Base-by-base conservation (phyloP, 257 asterid genomes). In the Solanum chmielewskii region DNA sequence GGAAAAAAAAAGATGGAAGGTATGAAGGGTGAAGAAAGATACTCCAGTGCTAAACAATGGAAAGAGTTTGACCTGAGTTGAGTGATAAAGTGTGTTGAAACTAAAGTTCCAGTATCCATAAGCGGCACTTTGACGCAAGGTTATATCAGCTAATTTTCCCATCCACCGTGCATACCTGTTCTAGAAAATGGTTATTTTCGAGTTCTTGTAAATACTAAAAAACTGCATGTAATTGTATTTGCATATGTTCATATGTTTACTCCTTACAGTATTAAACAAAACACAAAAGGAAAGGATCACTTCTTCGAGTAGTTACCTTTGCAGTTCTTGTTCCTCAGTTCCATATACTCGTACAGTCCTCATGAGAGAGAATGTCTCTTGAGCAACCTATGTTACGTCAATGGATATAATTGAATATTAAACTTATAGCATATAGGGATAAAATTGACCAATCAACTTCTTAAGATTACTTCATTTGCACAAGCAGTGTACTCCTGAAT, bases 91-190 rank as follows among this genome's bases (percentile, higher is more conserved):
- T 70, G 93, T 91, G 92, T 95, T 94, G 93, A 95, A 97, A 90
- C 98, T 90, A 89, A 95, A 92, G 92, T 92, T 97, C 99, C 99
- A 97, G 84, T 93, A 86, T 75, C 99, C 99, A 89, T 97, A 95
- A 73, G 99, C 98, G 92, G 99, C 98, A 92, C 98, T 95, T 86
- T 97, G 99, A 86, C 98, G 94, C 92, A 97, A 90, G 91, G 94
- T 91, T 92, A 94, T 86, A 89, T 93, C 91, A 77, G 99, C 97
- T 92, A 97, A 89, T 90, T 91, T 97, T 41, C 91, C 97, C 89
- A 95, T 89, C 99, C 99, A 97, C 37, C 83, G 81, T 85, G 89
- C 82, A 83, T 94, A 97, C 91, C 98, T 95, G 83, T 86, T 86
- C 85, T 90, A 71, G 88, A 88, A 87, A 14, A 16, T 77, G 49